Evolutionary conservation across 2,329 filamentous ascomycete genomes (phyloP), one percentile per base, ranked within the genome.

Genomic region (Rhynchosporium secalis): DNA sequence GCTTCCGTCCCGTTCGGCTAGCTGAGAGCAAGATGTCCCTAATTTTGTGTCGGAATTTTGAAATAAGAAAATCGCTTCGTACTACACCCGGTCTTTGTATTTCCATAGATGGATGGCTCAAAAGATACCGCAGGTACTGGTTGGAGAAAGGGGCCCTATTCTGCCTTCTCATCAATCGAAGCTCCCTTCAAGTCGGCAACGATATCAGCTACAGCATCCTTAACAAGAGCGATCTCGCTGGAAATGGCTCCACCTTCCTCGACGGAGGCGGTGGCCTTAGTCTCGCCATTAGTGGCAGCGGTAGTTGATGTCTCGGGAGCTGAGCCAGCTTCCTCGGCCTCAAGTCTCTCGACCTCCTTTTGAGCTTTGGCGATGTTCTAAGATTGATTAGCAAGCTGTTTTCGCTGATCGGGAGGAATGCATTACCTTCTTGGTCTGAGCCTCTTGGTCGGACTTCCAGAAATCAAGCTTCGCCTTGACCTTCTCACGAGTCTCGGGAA

Each of bases 361-460:
- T 96, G 90, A 65, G 95, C 95, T 79, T 97, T 96, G 67, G 92
- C 91, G 65, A 98, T 89, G 82, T 99, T 99, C 95, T 98, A n/a
- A 7, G 7, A 64, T 79, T 73, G 79, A 73, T 62, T 63, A 72
- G 68, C 64, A 40, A 58, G 29, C 38, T 3, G 28, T 5, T 63
- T 40, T 48, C 9, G n/a, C 15, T n/a, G 12, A 36, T n/a, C 20
- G 28, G 20, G 43, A n/a, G 6, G 26, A 45, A 52, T 13, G 45
- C 41, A 79, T 82, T 79, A 96, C 95, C 80, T 91, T 89, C 76
- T 95, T 86, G 26, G 95, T 99, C 83, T 97, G 92, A 68, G 85
- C 82, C 62, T 89, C 86, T 81, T 98, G 95, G 78, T 96, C 90
- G 58, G 85, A 81, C 83, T 96, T 96, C 92, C 94, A 99, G 77